Evolutionary conservation across 805 yeast species (phyloP), one percentile per base, ranked within the genome.

Genomic region (Kurtzmaniella fragi): DNA sequence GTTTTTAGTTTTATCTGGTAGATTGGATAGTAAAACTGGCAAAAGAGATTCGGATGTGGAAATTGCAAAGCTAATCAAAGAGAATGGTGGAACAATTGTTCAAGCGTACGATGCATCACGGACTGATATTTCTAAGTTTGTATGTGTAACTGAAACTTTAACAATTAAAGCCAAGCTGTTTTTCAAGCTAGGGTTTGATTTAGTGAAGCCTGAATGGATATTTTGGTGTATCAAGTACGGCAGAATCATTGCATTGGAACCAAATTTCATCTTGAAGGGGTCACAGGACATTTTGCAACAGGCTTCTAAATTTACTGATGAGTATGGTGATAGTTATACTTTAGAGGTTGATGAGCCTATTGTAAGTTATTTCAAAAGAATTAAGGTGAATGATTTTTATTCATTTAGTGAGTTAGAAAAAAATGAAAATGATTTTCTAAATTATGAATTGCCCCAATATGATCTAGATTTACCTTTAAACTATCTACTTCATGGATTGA

Each of bases 201-300:
- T 91, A 0, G 53, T 88, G 6, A 70, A 60, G 37, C 88, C 95
- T 1, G 55, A 61, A 25, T 91, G 96, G 95, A 54, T 87, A 5
- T 64, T 78, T 33, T 90, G 85, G 46, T 79, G 93, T 48, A 61
- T 85, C 2, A 50, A 56, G 13, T 54, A 63, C 11, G 49, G 56
- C 1, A 37, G 48, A 2, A 34, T 78, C 2, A 56, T 86, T 0
- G 71, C 70, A 2, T 47, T 84, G 5, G 95, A 85, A 47, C 84
- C 86, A 0, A 52, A 56, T 15, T 82, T 86, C 49, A 64, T 82
- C 29, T 71, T 74, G 17, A 49, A 47, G 36, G 76, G 72, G 2
- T 64, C 67, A 4, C 54, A 62, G 2, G 42, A 32, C 2, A 17
- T 39, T 0, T 44, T 67, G 16, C 35, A 49, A 14, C 45, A 45